These are phyloP conservation scores for Podila verticillata DNA, from an alignment of 192 early-diverging fungal species.

Conservation along the genomic window DNA sequence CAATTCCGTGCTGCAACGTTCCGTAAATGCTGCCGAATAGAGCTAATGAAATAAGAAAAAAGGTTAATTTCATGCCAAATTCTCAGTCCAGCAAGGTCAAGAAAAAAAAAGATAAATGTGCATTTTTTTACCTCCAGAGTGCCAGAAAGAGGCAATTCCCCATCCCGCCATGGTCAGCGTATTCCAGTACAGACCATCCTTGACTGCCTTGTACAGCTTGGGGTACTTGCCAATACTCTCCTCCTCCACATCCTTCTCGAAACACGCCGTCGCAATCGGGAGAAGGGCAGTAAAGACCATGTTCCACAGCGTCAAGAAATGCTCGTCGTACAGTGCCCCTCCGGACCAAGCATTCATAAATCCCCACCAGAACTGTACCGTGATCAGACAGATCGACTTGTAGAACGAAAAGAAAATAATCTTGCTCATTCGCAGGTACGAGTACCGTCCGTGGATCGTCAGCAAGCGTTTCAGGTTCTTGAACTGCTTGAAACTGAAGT, in stretches of 20 bases:
- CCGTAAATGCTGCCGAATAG: constrained; percentile 40
- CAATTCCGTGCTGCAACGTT: constrained; percentile 21
- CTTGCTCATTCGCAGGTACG: constrained; percentile 92
- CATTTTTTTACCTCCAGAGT: constrained; percentile 42
- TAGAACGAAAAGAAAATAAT: constrained; percentile 97
- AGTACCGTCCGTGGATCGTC: constrained; percentile 94
- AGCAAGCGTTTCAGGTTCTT: constrained; percentile 90
- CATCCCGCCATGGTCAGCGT: constrained; percentile 42
- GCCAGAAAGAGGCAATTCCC: constrained; percentile 51
- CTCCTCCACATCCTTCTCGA: constrained; percentile 90
- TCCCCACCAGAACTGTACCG: constrained; percentile 95
- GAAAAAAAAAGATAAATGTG: background rate
- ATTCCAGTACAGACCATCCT: constrained; percentile 57
- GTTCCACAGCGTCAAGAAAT: constrained; percentile 92
- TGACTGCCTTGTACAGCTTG: constrained; percentile 82
- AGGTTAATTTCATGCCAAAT: background rate
- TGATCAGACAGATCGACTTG: constrained; percentile 96
- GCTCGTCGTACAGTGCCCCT: constrained; percentile 92
- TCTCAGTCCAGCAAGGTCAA: background rate
- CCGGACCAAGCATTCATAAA: constrained; percentile 95
- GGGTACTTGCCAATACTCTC: constrained; percentile 92
- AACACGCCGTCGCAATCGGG: constrained; percentile 91
- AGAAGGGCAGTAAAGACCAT: constrained; percentile 91
- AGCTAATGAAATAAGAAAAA: constrained; percentile 17
- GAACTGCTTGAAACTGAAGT: constrained; percentile 98